phyloP scores from a whole-genome alignment of 148 eudicot species.

The Talinum fruticosum region DNA sequence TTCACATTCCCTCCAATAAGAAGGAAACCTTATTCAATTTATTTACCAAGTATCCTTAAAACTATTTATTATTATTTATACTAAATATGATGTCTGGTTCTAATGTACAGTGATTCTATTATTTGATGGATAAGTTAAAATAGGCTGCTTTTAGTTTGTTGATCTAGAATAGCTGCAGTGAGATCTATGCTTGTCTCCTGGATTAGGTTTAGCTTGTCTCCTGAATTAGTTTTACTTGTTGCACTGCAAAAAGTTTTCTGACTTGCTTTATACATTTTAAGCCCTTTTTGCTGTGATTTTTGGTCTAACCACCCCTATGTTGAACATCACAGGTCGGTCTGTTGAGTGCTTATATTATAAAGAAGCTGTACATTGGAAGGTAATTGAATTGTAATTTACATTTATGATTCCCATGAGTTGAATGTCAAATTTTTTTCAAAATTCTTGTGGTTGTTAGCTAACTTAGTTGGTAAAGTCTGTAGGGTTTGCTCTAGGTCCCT shows the following conservation, averaged over 20 bases:
- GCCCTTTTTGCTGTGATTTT: background rate
- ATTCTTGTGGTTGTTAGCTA: background rate
- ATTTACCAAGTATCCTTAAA: background rate
- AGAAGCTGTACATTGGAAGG: conserved; percentile 92
- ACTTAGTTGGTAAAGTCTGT: background rate
- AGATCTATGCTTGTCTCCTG: background rate
- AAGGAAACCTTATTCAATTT: background rate
- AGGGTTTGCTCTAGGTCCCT: background rate
- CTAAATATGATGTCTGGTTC: background rate
- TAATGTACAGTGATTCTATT: background rate
- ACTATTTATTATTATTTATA: background rate
- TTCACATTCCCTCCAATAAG: background rate
- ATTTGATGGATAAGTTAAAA: conserved; percentile 2
- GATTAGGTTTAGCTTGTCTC: background rate
- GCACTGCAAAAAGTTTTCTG: background rate
- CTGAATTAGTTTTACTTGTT: background rate
- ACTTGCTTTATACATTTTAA: background rate
- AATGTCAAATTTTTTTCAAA: background rate
- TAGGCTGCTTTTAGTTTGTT: background rate
- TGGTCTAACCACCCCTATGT: conserved; percentile 22
- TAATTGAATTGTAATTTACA: conserved; percentile 19
- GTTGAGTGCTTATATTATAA: conserved; percentile 76
- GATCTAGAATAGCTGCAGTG: background rate
- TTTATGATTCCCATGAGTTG: background rate
- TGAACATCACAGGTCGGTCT: conserved; percentile 62